Conservation (phyloP, 106 monocot species). For the Acorus gramineus region DNA sequence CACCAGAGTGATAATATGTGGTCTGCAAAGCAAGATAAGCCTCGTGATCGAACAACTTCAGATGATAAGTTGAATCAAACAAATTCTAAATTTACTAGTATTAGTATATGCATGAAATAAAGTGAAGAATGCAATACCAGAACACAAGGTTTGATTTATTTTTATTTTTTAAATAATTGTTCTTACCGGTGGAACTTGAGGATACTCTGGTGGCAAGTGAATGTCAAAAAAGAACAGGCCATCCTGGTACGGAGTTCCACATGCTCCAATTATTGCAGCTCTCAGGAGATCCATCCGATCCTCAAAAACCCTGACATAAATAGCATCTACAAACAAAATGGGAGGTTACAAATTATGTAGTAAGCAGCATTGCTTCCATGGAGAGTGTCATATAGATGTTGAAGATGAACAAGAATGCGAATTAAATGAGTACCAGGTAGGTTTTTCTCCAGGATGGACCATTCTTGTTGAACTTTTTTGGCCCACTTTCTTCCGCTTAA, state of each 20-base stretch:
- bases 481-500: conserved; percentile 64
- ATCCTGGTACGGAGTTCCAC: conserved; percentile 83
- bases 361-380: no score
- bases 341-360: no score
- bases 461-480: conserved; percentile 93
- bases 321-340: conserved; percentile 22
- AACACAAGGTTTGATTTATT: no score
- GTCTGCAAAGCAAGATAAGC: neutral
- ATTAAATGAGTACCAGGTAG: conserved; percentile 42
- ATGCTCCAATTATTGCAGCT: conserved; percentile 61
- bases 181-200: conserved; percentile 54
- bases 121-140: no score
- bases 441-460: conserved; percentile 88
- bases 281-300: conserved; percentile 74
- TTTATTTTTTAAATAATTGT: no score
- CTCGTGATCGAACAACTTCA: no score
- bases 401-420: no score
- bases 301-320: conserved; percentile 63
- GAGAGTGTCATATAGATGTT: no score
- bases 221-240: conserved; percentile 85
- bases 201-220: conserved; percentile 51
- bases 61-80: no score
- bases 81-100: no score
- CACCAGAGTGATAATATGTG: neutral
- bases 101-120: no score